Base-by-base conservation (phyloP, 371 early-diverging fungal genomes). In the Zopfochytrium polystomum region DNA sequence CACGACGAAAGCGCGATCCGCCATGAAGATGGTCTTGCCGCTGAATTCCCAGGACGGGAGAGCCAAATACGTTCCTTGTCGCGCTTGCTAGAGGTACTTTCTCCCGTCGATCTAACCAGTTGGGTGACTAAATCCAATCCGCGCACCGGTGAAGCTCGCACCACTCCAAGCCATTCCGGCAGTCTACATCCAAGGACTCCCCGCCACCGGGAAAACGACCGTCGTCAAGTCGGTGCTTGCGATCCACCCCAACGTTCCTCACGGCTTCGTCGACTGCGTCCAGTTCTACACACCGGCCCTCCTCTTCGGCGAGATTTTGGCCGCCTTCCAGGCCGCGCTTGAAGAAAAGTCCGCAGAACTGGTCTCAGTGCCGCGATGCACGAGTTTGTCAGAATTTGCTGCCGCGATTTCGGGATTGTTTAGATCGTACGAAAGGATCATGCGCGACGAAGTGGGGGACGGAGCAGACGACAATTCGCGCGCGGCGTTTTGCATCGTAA, bases 171-270 rank as follows among this genome's bases (percentile, higher is more conserved):
- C 35, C 30, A 43, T 47, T 3, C 75, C 83, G 0, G 73, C 80
- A 27, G 62, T 86, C 32, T 77, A 87, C 59, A 67, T 88, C 27
- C 83, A 80, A 35, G 90, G 90, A 0, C 85, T 79, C 53, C 78
- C 87, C 0, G 83, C 89, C 0, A 84, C 88, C 1, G 93, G 91
- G 45, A 92, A 92, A 62, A 89, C 88, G 0, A 60, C 80, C 1
- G 76, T 90, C 9, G 60, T 86, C 4, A 76, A 74, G 9, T 67
- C 75, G 2, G 52, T 77, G 13, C 70, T 79, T 32, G 25, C 49
- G 23, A 23, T 33, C 18, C 29, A 27, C 25, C 20, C n/a, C 31
- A 33, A 11, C 55, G 2, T 69, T 55, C 42, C 65, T 58, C 34
- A 76, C 52, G 85, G 86, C 4, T 83, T 77, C 63, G 68, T 90